A percentile compares a stretch with the other conserved stretches of the same genome.
Conservation (phyloP, 306 rosid species). For the Ceratonia siliqua region DNA sequence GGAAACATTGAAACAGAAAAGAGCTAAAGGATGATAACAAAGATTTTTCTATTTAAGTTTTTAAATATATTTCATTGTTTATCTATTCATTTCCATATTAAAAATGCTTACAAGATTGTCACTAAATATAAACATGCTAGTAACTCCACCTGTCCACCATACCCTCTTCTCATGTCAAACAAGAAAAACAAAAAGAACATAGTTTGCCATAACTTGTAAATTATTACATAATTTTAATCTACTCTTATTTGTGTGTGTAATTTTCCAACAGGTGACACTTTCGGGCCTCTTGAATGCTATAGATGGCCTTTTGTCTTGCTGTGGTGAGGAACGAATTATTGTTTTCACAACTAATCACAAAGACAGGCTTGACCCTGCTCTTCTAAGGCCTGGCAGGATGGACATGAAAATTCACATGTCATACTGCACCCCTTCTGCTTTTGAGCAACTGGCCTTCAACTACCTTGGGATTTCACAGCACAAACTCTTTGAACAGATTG, state of each 20-base stretch:
- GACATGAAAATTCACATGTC: constrained; percentile 52
- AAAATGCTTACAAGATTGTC: too few species aligned
- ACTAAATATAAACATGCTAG: too few species aligned
- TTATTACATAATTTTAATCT: not conserved
- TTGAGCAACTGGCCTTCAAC: constrained; percentile 30
- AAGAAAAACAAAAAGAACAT: too few species aligned
- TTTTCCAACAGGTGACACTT: constrained; percentile 46
- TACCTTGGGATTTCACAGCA: constrained; percentile 40
- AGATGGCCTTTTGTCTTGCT: constrained; percentile 54
- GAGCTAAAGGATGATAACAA: not conserved
- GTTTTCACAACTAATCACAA: constrained; percentile 50
- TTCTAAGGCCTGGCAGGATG: constrained; percentile 61
- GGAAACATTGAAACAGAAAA: not conserved
- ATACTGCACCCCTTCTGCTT: constrained; percentile 43
- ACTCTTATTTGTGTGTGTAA: not conserved
- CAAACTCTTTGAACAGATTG: constrained; percentile 39
- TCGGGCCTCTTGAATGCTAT: constrained; percentile 50
- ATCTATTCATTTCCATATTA: not conserved
- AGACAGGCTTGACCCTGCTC: constrained; percentile 50
- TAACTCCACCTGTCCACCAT: not conserved
- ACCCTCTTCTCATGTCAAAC: not conserved
- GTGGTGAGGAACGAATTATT: constrained; percentile 47
- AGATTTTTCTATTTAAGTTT: not conserved
- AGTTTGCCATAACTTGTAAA: not conserved
- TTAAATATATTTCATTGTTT: not conserved